A percentile compares a stretch with the other conserved stretches of the same genome.
These are phyloP conservation scores for Kuraishia floccosa DNA, from an alignment of 805 yeast genomes.

Conservation along the genomic window DNA sequence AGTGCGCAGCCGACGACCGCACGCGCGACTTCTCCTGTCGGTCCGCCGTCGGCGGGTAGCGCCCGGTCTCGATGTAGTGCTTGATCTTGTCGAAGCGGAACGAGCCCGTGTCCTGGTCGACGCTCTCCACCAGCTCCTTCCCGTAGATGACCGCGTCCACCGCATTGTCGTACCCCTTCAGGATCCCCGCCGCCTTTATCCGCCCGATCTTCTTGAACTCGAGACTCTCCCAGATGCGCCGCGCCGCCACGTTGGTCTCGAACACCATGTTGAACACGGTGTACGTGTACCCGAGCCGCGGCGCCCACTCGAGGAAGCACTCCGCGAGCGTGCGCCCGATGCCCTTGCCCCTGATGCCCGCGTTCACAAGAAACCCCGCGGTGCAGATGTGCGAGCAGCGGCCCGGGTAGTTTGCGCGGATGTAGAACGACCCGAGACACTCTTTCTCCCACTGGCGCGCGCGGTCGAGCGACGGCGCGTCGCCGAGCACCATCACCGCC, in stretches of 20 bases:
- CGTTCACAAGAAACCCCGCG: conserved; percentile 80
- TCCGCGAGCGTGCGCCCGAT: conserved; percentile 81
- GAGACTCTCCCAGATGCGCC: conserved; percentile 65
- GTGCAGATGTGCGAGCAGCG: conserved; percentile 90
- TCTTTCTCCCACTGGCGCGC: conserved; percentile 82
- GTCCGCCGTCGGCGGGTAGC: conserved; percentile 75
- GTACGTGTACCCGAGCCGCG: conserved; percentile 76
- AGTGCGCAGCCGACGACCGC: conserved; percentile 70
- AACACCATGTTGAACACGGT: conserved; percentile 77
- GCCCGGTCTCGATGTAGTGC: conserved; percentile 71
- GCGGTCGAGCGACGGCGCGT: conserved; percentile 33
- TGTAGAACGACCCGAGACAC: conserved; percentile 78
- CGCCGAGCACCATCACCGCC: conserved; percentile 75
- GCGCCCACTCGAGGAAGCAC: conserved; percentile 86
- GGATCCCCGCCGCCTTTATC: conserved; percentile 77
- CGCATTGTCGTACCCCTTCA: conserved; percentile 75
- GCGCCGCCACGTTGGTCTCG: conserved; percentile 78
- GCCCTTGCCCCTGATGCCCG: conserved; percentile 87
- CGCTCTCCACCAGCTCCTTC: conserved; percentile 52
- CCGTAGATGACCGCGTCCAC: conserved; percentile 87
- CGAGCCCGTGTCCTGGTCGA: conserved; percentile 37
- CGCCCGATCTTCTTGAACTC: conserved; percentile 74
- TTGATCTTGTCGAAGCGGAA: conserved; percentile 68
- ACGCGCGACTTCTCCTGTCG: conserved; percentile 83
- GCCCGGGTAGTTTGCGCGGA: conserved; percentile 88